Base-by-base conservation (phyloP, 176 grass and related monocot species). In the Zizania latifolia region DNA sequence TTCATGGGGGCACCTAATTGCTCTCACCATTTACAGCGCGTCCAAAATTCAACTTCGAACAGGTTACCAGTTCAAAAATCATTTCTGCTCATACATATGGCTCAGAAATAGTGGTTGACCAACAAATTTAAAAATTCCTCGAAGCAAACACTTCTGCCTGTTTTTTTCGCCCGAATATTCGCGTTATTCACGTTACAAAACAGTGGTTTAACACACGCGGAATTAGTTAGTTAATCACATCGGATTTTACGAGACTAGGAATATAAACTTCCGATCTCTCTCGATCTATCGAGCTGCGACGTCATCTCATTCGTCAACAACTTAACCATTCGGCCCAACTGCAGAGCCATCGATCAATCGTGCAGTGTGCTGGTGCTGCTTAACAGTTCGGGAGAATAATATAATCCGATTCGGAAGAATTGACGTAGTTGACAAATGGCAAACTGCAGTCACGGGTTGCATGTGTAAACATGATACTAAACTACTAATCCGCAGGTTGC, bases 281-380 rank as follows among this genome's bases (percentile, higher is more conserved):
- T 22, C 19, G 22, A 53, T 53, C 48, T 12, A 24, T 5, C 24
- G 46, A 78, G 62, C 62, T 56, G 76, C 45, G 10, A 29, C 76
- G n/a, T 67, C 76, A 28, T 67, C 76, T 30, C 76, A 55, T 40
- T 78, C 62, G 45, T 4, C 61, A 40, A 53, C 48, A 53, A n/a
- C n/a, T n/a, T n/a, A n/a, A 55, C 62, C 16, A 55, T 46, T 29
- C 55, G 2, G 46, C 16, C 16, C 76, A 78, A 67, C 62, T 56
- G 17, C 56, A 44, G 31, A 61, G 16, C 37, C 55, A 44, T 54
- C 1, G 14, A 53, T 22, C 48, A 22, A 48, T 48, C 44, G 44
- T 48, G 44, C 19, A 48, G n/a, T n/a, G n/a, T n/a, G n/a, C n/a
- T n/a, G n/a, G n/a, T n/a, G n/a, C n/a, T n/a, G n/a, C n/a, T n/a